Percentiles rank a stretch among this genome's conserved stretches.
These are phyloP conservation scores for Amanita rimosa DNA, from an alignment of 768 basidiomycete genomes.

Conservation along the genomic window DNA sequence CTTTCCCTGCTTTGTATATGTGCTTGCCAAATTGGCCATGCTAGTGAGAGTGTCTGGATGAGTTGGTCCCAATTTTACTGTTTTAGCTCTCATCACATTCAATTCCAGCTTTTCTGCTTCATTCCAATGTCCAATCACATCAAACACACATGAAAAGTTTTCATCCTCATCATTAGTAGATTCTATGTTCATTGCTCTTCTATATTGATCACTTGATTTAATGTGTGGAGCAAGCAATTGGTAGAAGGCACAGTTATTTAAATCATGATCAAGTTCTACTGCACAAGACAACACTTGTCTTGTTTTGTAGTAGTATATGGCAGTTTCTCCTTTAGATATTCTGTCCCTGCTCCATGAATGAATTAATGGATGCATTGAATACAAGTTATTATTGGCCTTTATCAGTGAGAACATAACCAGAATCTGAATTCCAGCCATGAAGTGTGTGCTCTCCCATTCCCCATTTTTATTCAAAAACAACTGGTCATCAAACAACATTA, in stretches of 20 bases:
- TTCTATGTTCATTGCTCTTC: neutral
- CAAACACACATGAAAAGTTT: neutral
- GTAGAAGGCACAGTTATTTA: neutral
- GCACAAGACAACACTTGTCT: slow-evolving; percentile 1
- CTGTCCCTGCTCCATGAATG: slow-evolving; percentile 4
- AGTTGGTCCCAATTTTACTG: too few species aligned
- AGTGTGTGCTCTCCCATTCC: slow-evolving; percentile 8
- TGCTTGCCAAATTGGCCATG: neutral
- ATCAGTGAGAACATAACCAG: slow-evolving; percentile 10
- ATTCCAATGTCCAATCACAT: neutral
- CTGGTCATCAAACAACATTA: neutral
- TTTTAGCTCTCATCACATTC: too few species aligned
- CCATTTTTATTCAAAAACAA: neutral
- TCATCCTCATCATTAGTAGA: neutral
- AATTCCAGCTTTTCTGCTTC: neutral
- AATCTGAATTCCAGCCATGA: slow-evolving; percentile 10
- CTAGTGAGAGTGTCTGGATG: too few species aligned
- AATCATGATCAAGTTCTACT: neutral
- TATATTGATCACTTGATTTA: neutral
- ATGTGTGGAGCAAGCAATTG: neutral
- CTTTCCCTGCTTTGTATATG: neutral
- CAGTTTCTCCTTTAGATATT: neutral
- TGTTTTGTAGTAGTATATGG: neutral
- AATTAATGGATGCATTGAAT: slow-evolving; percentile 8
- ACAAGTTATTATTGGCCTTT: slow-evolving; percentile 1